A percentile compares a stretch with the other conserved stretches of the same genome.
phyloP scores from a whole-genome alignment of 1,284 basidiomycete genomes.

The Athelia sp. region DNA sequence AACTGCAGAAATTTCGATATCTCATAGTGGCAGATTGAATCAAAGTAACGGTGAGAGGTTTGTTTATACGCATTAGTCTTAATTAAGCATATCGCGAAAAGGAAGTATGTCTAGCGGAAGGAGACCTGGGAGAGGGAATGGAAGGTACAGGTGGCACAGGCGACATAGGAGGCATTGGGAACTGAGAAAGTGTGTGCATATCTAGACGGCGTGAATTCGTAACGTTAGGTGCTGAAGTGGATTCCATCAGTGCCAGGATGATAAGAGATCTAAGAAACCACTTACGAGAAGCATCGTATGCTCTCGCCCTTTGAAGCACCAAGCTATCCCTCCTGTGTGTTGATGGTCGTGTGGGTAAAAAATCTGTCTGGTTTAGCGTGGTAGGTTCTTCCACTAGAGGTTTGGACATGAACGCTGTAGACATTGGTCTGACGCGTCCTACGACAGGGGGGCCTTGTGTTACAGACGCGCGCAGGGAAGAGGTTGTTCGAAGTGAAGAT shows the following conservation, averaged over 20 bases:
- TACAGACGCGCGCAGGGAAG: too few relatives aligned
- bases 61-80: too few relatives aligned
- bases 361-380: background rate
- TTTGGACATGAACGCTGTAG: background rate
- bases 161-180: background rate
- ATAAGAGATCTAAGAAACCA: background rate
- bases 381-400: background rate
- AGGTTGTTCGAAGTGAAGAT: too few relatives aligned
- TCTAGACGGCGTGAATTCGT: background rate
- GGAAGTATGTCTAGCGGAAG: too few relatives aligned
- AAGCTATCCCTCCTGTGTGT: background rate
- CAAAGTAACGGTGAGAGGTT: too few relatives aligned
- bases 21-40: too few relatives aligned
- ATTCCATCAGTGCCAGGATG: background rate
- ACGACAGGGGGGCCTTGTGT: too few relatives aligned
- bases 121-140: too few relatives aligned
- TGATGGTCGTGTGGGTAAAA: background rate
- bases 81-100: too few relatives aligned
- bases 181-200: background rate
- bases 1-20: too few relatives aligned
- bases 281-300: background rate
- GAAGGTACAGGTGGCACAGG: background rate
- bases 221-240: too few relatives aligned
- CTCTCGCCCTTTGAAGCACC: constrained; percentile 1
- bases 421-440: background rate